Conservation (phyloP, 768 basidiomycete species). For the Leccinum rimulosum region DNA sequence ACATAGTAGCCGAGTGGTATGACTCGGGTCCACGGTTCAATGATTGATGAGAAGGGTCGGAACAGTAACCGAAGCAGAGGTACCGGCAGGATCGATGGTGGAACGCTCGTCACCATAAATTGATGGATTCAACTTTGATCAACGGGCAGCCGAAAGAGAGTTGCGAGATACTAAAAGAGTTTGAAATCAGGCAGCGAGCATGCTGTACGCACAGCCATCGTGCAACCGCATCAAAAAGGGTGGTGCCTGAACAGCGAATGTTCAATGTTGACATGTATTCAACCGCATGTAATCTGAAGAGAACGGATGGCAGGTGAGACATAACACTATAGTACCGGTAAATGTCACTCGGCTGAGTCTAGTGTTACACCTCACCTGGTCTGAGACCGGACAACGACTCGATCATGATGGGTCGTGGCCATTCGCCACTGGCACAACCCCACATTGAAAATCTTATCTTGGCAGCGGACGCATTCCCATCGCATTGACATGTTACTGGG, state of each 20-base stretch:
- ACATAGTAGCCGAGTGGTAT: neutral
- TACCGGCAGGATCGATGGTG: neutral
- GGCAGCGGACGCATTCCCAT: neutral
- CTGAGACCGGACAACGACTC: neutral
- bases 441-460: neutral
- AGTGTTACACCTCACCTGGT: neutral
- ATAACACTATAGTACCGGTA: neutral
- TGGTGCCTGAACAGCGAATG: too few species aligned
- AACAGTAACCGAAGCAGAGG: neutral
- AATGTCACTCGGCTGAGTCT: neutral
- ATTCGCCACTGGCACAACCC: neutral
- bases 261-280: too few species aligned
- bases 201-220: too few species aligned
- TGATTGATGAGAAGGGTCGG: neutral
- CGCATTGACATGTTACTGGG: neutral
- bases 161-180: too few species aligned
- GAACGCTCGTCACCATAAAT: too few species aligned
- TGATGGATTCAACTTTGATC: too few species aligned
- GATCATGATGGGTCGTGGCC: neutral
- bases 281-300: neutral
- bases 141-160: too few species aligned
- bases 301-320: neutral
- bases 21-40: neutral
- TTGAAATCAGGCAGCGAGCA: too few species aligned
- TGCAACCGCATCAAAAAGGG: too few species aligned